Evolutionary conservation across 495 filamentous ascomycete species (phyloP).

Genomic region (Tirmania nivea): DNA sequence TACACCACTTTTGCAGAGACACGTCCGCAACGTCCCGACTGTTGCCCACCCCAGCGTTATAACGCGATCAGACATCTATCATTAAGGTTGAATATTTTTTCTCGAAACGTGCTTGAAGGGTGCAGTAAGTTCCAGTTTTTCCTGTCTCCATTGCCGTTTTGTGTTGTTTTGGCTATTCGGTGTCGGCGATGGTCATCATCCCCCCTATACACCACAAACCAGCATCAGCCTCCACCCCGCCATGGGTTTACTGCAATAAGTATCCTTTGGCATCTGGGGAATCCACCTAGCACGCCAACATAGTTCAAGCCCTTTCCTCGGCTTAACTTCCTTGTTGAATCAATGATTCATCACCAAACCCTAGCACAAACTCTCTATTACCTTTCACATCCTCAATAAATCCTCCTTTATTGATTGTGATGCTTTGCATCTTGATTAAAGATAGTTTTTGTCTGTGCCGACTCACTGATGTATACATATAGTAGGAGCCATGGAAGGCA

Average conservation of each 20-base stretch:
- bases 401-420: no score
- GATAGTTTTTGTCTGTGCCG: no score
- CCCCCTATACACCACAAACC: background rate
- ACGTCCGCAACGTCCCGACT: background rate
- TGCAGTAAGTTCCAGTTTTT: background rate
- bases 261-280: no score
- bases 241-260: background rate
- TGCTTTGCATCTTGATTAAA: no score
- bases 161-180: background rate
- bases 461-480: background rate
- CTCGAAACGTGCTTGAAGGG: no score
- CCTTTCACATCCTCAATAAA: no score
- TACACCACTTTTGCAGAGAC: background rate
- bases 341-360: no score
- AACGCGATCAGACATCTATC: background rate
- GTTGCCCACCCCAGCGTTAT: background rate
- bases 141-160: background rate
- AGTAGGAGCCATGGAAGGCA: background rate
- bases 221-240: background rate
- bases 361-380: no score
- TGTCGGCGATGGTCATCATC: background rate
- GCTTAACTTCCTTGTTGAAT: no score
- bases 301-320: no score
- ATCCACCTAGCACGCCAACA: no score
- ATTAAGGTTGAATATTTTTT: no score